phyloP scores from a whole-genome alignment of 1,139 yeast species.

The Nakaseomyces bracarensis region DNA sequence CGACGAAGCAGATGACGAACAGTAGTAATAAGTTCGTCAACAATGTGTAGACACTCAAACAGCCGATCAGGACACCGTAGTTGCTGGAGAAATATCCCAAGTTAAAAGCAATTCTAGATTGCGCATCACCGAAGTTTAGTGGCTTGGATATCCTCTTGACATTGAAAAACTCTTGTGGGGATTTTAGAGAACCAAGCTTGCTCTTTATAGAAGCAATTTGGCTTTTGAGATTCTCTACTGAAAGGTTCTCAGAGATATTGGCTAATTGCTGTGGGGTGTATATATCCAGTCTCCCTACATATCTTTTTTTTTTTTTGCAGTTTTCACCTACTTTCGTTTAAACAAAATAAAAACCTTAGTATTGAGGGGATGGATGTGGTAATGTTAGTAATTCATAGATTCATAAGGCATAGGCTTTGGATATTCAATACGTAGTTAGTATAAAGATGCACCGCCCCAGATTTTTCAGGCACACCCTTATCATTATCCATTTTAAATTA shows the following conservation, averaged over 20 bases:
- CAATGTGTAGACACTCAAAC: slow-evolving; percentile 61
- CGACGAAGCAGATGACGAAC: slow-evolving; percentile 65
- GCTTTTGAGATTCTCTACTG: slow-evolving; percentile 27
- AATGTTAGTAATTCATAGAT: no score
- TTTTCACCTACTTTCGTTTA: no score
- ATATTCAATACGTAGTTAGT: no score
- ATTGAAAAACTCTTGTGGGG: slow-evolving; percentile 92
- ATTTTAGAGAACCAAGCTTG: slow-evolving; percentile 65
- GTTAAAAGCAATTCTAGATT: slow-evolving; percentile 79
- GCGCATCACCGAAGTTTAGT: slow-evolving; percentile 78
- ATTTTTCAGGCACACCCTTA: neutral
- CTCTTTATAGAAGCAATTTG: slow-evolving; percentile 41
- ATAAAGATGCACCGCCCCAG: no score
- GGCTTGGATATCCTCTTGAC: slow-evolving; percentile 86
- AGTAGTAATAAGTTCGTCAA: slow-evolving; percentile 76
- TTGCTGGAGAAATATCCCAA: slow-evolving; percentile 82
- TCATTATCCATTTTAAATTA: neutral
- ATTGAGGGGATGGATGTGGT: no score
- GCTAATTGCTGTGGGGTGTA: slow-evolving; percentile 21
- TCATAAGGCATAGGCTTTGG: no score
- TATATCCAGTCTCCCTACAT: neutral
- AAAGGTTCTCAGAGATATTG: slow-evolving; percentile 26
- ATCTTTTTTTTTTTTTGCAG: neutral
- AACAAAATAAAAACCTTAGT: no score
- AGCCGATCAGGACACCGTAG: slow-evolving; percentile 66